A percentile compares a stretch with the other conserved stretches of the same genome.
Evolutionary conservation across 192 early-diverging fungal genomes (phyloP).

Genomic region (Entomortierella lignicola): DNA sequence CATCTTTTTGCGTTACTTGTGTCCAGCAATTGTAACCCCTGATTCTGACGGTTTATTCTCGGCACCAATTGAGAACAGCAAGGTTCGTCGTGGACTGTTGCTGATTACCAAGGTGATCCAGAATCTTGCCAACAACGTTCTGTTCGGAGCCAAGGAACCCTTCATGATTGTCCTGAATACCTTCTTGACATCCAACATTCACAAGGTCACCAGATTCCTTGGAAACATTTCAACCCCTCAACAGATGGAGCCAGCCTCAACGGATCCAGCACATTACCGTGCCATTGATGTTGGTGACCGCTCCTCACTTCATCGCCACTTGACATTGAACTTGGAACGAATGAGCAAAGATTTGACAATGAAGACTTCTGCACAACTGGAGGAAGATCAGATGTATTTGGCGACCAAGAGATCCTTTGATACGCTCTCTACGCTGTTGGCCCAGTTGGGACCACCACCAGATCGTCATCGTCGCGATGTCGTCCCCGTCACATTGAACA

Average conservation of each 20-base stretch:
- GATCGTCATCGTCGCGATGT: constrained; percentile 69
- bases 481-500: constrained; percentile 54
- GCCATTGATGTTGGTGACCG: constrained; percentile 54
- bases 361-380: constrained; percentile 47
- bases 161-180: constrained; percentile 95
- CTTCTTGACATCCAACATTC: constrained; percentile 85
- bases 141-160: constrained; percentile 94
- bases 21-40: constrained; percentile 94
- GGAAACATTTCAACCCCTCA: constrained; percentile 76
- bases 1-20: constrained; percentile 95
- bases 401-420: constrained; percentile 77
- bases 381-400: constrained; percentile 55
- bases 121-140: constrained; percentile 94
- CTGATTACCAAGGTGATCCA: constrained; percentile 96
- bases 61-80: constrained; percentile 62
- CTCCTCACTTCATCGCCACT: constrained; percentile 67
- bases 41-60: constrained; percentile 83
- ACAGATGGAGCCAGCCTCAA: constrained; percentile 52
- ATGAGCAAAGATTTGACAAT: constrained; percentile 73
- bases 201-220: constrained; percentile 83
- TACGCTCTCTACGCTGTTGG: constrained; percentile 84
- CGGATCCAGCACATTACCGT: constrained; percentile 60
- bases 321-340: constrained; percentile 76
- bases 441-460: constrained; percentile 89
- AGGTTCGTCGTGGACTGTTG: constrained; percentile 86